Percentiles rank a stretch among this genome's conserved stretches.
Conservation (phyloP, 495 filamentous ascomycete species). For the Aspergillus cavernicola region DNA sequence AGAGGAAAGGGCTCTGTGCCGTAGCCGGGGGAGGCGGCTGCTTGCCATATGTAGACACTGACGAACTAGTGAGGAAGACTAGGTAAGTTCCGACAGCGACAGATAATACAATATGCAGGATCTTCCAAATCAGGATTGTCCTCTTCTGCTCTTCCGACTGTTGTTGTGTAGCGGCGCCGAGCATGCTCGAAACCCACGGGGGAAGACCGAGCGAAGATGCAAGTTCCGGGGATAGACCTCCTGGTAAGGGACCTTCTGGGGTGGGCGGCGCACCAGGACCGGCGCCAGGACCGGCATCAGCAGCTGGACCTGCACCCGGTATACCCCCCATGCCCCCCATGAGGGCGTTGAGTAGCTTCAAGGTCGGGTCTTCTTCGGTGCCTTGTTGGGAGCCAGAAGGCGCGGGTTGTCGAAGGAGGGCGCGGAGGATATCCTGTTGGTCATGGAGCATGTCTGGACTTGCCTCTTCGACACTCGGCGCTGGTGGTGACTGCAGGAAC, state of each 20-base stretch:
- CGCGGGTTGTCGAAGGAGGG: slow-evolving; percentile 35
- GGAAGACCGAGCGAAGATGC: slow-evolving; percentile 38
- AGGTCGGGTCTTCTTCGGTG: slow-evolving; percentile 52
- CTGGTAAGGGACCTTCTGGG: slow-evolving; percentile 14
- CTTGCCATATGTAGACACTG: slow-evolving; percentile 39
- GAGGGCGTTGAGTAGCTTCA: slow-evolving; percentile 59
- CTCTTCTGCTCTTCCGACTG: slow-evolving; percentile 43
- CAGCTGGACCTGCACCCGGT: slow-evolving; percentile 23
- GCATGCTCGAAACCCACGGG: slow-evolving; percentile 43
- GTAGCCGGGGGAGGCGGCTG: slow-evolving; percentile 59
- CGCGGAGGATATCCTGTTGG: slow-evolving; percentile 43
- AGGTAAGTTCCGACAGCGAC: slow-evolving; percentile 70
- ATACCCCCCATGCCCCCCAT: slow-evolving; percentile 44
- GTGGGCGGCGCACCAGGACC: slow-evolving; percentile 15
- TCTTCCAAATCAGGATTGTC: slow-evolving; percentile 61
- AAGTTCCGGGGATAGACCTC: slow-evolving; percentile 31
- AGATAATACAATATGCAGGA: slow-evolving; percentile 72
- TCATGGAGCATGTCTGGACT: slow-evolving; percentile 30
- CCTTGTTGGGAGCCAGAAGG: slow-evolving; percentile 25
- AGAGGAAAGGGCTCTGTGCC: slow-evolving; percentile 65
- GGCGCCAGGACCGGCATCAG: slow-evolving; percentile 22
- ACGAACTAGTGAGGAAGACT: slow-evolving; percentile 32
- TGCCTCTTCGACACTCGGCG: slow-evolving; percentile 5
- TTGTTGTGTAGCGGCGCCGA: slow-evolving; percentile 26
- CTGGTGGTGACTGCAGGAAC: slow-evolving; percentile 4